A percentile compares a stretch with the other conserved stretches of the same genome.
Conservation (phyloP, 495 filamentous ascomycete species). For the Aspergillus sparsus region DNA sequence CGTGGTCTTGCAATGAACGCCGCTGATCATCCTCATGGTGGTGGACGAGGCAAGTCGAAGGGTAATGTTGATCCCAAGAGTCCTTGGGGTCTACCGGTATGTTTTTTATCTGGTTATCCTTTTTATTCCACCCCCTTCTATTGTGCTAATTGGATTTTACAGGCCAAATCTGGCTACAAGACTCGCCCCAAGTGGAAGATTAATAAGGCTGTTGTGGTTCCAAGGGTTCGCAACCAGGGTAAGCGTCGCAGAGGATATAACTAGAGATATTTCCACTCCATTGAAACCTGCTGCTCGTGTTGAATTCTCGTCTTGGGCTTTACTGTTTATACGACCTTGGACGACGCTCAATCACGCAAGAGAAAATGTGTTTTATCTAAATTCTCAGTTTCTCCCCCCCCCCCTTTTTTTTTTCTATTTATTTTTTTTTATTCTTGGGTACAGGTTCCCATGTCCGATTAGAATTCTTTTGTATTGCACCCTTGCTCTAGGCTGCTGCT, state of each 20-base stretch:
- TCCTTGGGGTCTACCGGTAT: slow-evolving; percentile 93
- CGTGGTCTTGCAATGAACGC: slow-evolving; percentile 98
- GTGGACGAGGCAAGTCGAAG: slow-evolving; percentile 98
- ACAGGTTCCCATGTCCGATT: not conserved
- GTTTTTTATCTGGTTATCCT: slow-evolving; percentile 36
- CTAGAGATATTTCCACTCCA: slow-evolving; percentile 23
- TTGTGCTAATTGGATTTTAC: slow-evolving; percentile 23
- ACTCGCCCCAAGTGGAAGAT: slow-evolving; percentile 76
- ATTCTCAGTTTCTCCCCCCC: not conserved
- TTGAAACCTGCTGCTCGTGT: not conserved
- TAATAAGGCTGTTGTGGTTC: slow-evolving; percentile 78
- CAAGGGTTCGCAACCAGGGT: slow-evolving; percentile 75
- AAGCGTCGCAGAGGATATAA: slow-evolving; percentile 58
- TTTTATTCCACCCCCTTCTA: not conserved
- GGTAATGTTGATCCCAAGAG: slow-evolving; percentile 92
- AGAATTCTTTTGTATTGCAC: no score
- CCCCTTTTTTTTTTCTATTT: slow-evolving; percentile 17
- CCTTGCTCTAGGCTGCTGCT: no score
- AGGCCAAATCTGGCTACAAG: slow-evolving; percentile 97
- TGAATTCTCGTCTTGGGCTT: slow-evolving; percentile 5
- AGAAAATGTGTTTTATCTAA: no score
- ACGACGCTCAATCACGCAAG: not conserved
- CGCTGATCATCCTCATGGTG: slow-evolving; percentile 94
- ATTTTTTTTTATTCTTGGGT: not conserved
- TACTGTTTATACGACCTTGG: not conserved